A percentile compares a stretch with the other conserved stretches of the same genome.
phyloP scores from a whole-genome alignment of 202 grass and related monocot species.

The Sporobolus alterniflorus region DNA sequence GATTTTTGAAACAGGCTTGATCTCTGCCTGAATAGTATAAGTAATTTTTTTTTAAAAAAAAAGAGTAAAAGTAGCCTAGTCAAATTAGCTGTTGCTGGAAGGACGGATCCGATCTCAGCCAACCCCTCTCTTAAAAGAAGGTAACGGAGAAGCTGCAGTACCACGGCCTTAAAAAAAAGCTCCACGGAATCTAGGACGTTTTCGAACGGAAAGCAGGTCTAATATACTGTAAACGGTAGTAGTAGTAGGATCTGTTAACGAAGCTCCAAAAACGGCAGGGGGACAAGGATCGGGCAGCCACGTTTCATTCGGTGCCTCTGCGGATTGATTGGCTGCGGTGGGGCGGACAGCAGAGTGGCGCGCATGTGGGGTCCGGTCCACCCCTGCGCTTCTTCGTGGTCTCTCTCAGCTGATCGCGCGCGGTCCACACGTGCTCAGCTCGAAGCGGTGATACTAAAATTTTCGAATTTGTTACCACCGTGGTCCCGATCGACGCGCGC shows the following conservation, averaged over 20 bases:
- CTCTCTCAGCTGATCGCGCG: too few species aligned
- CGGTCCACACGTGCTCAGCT: too few species aligned
- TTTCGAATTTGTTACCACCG: too few species aligned
- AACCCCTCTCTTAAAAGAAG: background rate
- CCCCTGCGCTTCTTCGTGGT: too few species aligned
- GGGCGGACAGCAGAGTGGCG: too few species aligned
- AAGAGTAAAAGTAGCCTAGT: background rate
- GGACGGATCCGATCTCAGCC: background rate
- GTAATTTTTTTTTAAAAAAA: background rate
- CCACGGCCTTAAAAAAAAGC: background rate
- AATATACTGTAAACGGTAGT: background rate
- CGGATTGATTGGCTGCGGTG: too few species aligned
- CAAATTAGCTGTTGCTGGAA: background rate
- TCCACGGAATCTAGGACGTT: background rate
- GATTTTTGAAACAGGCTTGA: background rate
- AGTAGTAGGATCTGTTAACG: background rate
- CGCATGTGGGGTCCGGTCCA: too few species aligned
- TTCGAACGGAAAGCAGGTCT: background rate
- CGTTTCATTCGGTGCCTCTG: too few species aligned
- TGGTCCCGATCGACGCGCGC: too few species aligned
- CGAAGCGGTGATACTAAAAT: too few species aligned
- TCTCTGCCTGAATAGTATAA: background rate
- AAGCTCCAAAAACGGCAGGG: background rate
- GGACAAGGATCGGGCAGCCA: background rate
- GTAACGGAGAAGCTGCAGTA: background rate